Evolutionary conservation across 768 basidiomycete genomes (phyloP).

Genomic region (Aureoboletus auriporus): DNA sequence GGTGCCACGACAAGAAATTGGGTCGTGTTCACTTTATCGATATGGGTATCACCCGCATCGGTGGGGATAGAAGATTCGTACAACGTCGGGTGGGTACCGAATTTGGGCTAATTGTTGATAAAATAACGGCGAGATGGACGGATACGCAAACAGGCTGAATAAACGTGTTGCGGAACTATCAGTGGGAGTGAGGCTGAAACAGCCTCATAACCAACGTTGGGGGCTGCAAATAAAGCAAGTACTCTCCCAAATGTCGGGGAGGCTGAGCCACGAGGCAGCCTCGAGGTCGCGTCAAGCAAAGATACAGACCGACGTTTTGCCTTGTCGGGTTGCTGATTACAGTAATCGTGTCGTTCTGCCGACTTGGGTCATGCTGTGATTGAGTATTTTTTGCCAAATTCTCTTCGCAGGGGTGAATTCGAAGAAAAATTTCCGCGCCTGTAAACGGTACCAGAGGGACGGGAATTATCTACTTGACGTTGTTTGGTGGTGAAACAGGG

Average conservation of each 20-base stretch:
- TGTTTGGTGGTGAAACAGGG: too few relatives aligned
- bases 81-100: too few relatives aligned
- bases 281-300: slow-evolving; percentile 16
- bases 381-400: slow-evolving; percentile 7
- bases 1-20: too few relatives aligned
- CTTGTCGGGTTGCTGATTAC: slow-evolving; percentile 9
- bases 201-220: background rate
- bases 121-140: too few relatives aligned
- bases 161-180: slow-evolving; percentile 5
- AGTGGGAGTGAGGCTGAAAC: background rate
- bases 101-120: too few relatives aligned
- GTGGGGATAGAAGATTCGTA: too few relatives aligned
- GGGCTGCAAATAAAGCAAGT: slow-evolving; percentile 10
- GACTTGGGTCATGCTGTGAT: slow-evolving; percentile 17
- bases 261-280: slow-evolving; percentile 19
- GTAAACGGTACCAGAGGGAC: too few relatives aligned
- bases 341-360: slow-evolving; percentile 15
- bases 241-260: slow-evolving; percentile 13
- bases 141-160: background rate
- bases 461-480: too few relatives aligned
- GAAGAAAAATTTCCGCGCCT: background rate
- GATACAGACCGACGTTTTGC: slow-evolving; percentile 8
- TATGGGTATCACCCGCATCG: too few relatives aligned
- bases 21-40: too few relatives aligned
- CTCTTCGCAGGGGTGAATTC: slow-evolving; percentile 5